phyloP scores from a whole-genome alignment of 345 rosid species.

The Turritis glabra region DNA sequence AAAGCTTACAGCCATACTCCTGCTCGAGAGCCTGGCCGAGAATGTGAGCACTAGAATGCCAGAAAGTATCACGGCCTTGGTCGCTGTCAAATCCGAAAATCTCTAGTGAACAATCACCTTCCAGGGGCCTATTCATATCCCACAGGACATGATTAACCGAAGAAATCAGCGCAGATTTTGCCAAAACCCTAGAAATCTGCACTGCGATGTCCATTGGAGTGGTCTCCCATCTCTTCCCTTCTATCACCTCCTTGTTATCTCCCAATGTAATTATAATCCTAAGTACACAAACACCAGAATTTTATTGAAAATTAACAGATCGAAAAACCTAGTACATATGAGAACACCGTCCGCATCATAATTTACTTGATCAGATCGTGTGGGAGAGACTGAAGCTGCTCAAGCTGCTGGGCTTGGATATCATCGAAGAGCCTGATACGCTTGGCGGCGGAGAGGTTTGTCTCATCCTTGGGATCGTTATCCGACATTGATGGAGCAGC shows the following conservation, averaged over 20 bases:
- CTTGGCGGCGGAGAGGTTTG: no score
- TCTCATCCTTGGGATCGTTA: no score
- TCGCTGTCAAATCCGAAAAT: conserved; percentile 58
- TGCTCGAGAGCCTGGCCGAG: conserved; percentile 80
- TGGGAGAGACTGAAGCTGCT: conserved; percentile 49
- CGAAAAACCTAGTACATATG: background rate
- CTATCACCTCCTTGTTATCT: no score
- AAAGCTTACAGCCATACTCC: conserved; percentile 76
- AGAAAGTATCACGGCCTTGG: conserved; percentile 69
- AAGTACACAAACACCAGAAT: background rate
- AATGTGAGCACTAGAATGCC: conserved; percentile 88
- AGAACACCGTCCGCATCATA: no score
- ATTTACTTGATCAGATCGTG: conserved; percentile 62
- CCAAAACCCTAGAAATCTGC: conserved; percentile 59
- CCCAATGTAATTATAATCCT: no score
- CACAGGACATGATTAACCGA: conserved; percentile 67
- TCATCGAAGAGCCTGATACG: conserved; percentile 56
- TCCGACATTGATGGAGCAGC: no score
- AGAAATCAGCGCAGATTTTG: conserved; percentile 62
- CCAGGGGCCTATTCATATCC: conserved; percentile 80
- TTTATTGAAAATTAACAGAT: background rate
- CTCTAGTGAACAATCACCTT: conserved; percentile 63
- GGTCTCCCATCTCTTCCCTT: conserved; percentile 66
- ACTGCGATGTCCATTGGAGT: conserved; percentile 60
- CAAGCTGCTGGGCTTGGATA: conserved; percentile 51